Evolutionary conservation across 2,329 filamentous ascomycete genomes (phyloP).

Genomic region (Leptodontidium sp.): DNA sequence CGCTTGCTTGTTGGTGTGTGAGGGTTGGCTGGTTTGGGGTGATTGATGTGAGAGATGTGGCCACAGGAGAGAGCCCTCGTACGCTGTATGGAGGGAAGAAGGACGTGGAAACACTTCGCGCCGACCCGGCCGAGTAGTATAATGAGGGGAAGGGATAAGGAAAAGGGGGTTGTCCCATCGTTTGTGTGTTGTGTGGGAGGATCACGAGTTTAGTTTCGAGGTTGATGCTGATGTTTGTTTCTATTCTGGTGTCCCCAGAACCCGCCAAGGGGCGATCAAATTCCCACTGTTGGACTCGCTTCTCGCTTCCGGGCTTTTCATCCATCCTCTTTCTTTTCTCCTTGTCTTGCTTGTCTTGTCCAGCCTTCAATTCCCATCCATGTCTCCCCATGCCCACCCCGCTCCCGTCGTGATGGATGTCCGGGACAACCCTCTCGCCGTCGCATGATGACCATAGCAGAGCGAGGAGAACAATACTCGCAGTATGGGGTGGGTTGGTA

Average conservation of each 20-base stretch:
- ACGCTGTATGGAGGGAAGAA: conserved; percentile 9
- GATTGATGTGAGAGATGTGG: conserved; percentile 7
- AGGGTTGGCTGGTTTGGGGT: not conserved
- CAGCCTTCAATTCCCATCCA: conserved; percentile 1
- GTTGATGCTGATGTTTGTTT: not conserved
- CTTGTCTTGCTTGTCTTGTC: not conserved
- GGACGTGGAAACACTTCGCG: conserved; percentile 24
- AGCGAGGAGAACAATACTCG: not conserved
- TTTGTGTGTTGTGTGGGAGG: not conserved
- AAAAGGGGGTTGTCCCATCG: conserved; percentile 2
- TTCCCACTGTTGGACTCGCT: not conserved
- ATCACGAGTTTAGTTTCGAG: conserved; percentile 13
- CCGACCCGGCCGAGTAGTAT: conserved; percentile 21
- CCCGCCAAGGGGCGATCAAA: conserved; percentile 16
- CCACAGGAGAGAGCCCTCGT: conserved; percentile 6
- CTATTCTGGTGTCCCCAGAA: conserved; percentile 27
- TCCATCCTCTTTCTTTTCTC: not conserved
- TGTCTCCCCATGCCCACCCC: conserved; percentile 5
- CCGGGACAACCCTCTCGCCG: conserved; percentile 3
- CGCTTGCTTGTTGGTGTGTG: not conserved
- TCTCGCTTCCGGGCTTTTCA: conserved; percentile 1
- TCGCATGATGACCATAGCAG: conserved; percentile 13
- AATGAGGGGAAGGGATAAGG: not conserved
- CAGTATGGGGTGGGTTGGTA: too few species aligned
- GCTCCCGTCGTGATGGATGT: not conserved